Percentiles rank a stretch among this genome's conserved stretches.
Evolutionary conservation across 192 early-diverging fungal genomes (phyloP).

Genomic region (Coemansia sp.): DNA sequence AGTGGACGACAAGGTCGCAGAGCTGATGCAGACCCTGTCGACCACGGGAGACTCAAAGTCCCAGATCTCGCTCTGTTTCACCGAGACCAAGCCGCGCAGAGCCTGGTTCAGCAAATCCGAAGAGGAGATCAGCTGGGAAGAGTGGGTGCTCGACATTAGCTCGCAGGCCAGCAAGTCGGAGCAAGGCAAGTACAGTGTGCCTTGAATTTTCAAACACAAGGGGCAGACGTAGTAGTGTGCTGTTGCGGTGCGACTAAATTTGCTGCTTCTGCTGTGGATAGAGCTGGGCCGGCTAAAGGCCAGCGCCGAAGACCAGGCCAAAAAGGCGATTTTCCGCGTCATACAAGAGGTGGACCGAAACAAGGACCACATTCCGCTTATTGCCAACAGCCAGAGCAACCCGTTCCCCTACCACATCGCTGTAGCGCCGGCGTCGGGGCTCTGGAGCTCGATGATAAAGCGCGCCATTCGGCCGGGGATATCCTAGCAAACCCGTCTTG

Average conservation of each 20-base stretch:
- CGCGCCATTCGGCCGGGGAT: conserved; percentile 33
- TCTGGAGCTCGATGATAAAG: conserved; percentile 49
- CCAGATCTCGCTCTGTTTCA: conserved; percentile 36
- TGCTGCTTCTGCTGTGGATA: not conserved
- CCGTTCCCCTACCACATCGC: conserved; percentile 44
- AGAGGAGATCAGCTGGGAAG: conserved; percentile 47
- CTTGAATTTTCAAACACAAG: no score
- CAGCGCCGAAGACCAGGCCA: conserved; percentile 26
- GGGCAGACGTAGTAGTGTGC: no score
- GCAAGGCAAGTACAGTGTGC: conserved; percentile 2
- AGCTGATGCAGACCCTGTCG: conserved; percentile 40
- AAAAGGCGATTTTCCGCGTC: conserved; percentile 19
- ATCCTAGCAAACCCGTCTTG: not conserved
- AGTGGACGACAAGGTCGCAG: conserved; percentile 23
- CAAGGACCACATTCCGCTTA: conserved; percentile 48
- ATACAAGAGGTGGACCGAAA: conserved; percentile 29
- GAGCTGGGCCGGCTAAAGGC: conserved; percentile 14
- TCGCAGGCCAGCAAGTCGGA: conserved; percentile 8
- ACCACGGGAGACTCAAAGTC: conserved; percentile 11
- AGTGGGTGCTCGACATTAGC: conserved; percentile 27
- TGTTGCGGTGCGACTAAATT: not conserved
- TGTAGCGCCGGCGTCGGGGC: conserved; percentile 22
- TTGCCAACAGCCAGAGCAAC: conserved; percentile 25
- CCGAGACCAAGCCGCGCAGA: conserved; percentile 30
- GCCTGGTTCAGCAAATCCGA: conserved; percentile 46